Base-by-base conservation (phyloP, 805 yeast species). In the Yamadazyma philogaea region DNA sequence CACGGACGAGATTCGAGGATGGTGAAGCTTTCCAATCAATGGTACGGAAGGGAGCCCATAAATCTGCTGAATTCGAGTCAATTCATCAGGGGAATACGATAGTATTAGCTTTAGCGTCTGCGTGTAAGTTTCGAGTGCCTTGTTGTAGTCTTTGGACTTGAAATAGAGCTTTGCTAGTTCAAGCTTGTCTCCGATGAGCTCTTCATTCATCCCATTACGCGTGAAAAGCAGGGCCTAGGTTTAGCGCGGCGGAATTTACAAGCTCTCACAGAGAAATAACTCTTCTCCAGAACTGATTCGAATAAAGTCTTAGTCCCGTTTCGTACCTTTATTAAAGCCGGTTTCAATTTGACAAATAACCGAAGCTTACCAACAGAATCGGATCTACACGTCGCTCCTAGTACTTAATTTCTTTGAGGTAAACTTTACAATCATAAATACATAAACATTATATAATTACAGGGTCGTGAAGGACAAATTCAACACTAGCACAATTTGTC, bases 1-100 rank as follows among this genome's bases (percentile, higher is more conserved):
- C 5, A 67, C 44, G 1, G 63, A 50, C 1, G 63, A 55, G 6
- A 70, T 43, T 46, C 61, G 60, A 1, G 75, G 75, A 45, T 70
- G 75, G 7, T 58, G 52, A 6, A 51, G 27, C 6, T 57, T 53
- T 7, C 70, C 69, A 12, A 56, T 41, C 2, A 60, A 33, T 3
- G 74, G 73, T 20, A 47, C 55, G 6, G 66, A 50, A 7, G 42
- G 32, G 10, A 42, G 35, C 3, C 45, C 45, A 39, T 61, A 59
- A 8, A 34, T 19, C 28, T 42, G 43, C 33, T 70, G 46, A 7
- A 60, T 46, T 19, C 40, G 26, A 22, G 47, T 43, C 7, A 61
- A 30, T 14, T 54, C 47, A 5, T 38, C 21, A 1, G 40, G 19
- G 3, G 63, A 34, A 21, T 57, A 44, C 7, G 33, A 16, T 6